A percentile compares a stretch with the other conserved stretches of the same genome.
Evolutionary conservation across 1,284 basidiomycete species (phyloP).

Genomic region (Boletus mariae): DNA sequence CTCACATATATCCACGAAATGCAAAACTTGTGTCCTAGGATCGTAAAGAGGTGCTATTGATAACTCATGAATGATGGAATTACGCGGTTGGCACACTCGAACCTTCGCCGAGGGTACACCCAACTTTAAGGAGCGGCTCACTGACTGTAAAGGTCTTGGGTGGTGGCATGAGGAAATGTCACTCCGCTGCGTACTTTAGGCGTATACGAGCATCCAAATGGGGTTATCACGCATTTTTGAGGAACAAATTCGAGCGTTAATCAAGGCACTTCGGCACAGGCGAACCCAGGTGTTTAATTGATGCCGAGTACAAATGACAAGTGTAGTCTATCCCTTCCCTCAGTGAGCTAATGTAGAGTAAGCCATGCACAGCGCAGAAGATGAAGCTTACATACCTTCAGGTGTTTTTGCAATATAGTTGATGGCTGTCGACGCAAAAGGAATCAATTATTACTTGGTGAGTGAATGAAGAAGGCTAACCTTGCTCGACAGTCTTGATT

Average conservation of each 20-base stretch:
- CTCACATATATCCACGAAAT: slow-evolving; percentile 66
- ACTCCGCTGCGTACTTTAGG: background rate
- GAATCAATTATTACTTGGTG: slow-evolving; percentile 7
- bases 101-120: slow-evolving; percentile 69
- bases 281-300: slow-evolving; percentile 13
- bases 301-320: slow-evolving; percentile 24
- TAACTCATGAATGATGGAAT: slow-evolving; percentile 7
- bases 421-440: slow-evolving; percentile 61
- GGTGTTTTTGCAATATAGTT: slow-evolving; percentile 97
- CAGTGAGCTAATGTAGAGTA: slow-evolving; percentile 23
- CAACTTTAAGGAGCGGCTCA: slow-evolving; percentile 51
- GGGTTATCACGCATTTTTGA: slow-evolving; percentile 8
- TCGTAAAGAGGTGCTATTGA: slow-evolving; percentile 60
- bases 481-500: slow-evolving; percentile 93
- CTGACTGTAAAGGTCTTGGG: slow-evolving; percentile 28
- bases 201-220: slow-evolving; percentile 9
- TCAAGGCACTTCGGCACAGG: background rate
- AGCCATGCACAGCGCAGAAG: slow-evolving; percentile 4
- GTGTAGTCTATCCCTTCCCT: slow-evolving; percentile 13
- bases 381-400: slow-evolving; percentile 56
- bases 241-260: background rate
- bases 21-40: slow-evolving; percentile 45
- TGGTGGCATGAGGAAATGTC: slow-evolving; percentile 11
- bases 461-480: slow-evolving; percentile 42
- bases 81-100: slow-evolving; percentile 8